Evolutionary conservation across 2,329 filamentous ascomycete genomes (phyloP), one percentile per base, ranked within the genome.

Genomic region (Penicillium sp.): DNA sequence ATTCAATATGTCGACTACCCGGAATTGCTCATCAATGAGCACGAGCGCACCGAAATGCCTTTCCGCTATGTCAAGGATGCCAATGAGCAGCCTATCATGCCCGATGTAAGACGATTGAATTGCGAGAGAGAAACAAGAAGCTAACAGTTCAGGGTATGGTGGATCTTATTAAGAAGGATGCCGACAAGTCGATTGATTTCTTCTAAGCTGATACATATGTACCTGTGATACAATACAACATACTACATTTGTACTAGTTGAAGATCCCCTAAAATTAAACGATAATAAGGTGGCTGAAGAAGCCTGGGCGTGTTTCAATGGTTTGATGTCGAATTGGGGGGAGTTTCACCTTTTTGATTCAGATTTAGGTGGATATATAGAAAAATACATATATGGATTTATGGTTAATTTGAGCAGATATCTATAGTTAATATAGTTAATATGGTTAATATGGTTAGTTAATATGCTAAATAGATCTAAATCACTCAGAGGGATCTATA

Each of bases 31-130:
- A 89, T 97, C 74, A 91, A 90, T 73, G 88, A 94, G 72, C 88
- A 96, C 70, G 94, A 99, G 78, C 94, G 90, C 73, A 96, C 93
- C 0, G 84, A 96, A 75, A 97, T 99, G 94, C 94, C 94, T 0
- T 99, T 99, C 77, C 90, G 94, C 66, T 99, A 99, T 72, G 93
- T 99, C 50, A 88, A 85, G 71, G 87, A 83, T 51, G 78, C 84
- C 12, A 80, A 90, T 56, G 91, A 89, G 44, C 81, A 90, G 65
- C 91, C 93, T 1, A 87, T 97, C 58, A 96, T 99, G 92, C 94
- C 94, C 23, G 83, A 90, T 79, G 93, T 96, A 77, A 78, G 82
- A 43, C n/a, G 25, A 36, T 15, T n/a, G n/a, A 13, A 31, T 19
- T 49, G 9, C 45, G 12, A 27, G 10, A 62, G 49, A 58, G 70